Base-by-base conservation (phyloP, 2,329 filamentous ascomycete genomes). In the Colletotrichum falcatum region DNA sequence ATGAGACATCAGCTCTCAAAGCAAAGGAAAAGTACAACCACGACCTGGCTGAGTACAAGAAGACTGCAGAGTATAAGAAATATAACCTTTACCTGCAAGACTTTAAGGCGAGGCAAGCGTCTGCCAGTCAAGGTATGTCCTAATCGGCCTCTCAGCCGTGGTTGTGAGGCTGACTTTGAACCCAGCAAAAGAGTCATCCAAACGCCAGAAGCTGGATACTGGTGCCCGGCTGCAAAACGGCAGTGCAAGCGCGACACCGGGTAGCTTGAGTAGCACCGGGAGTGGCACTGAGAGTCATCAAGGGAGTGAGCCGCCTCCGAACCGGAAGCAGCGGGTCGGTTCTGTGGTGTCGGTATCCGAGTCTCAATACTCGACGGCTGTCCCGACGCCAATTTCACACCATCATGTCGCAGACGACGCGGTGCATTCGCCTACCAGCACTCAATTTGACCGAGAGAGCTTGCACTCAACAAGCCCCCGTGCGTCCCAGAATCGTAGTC, bases 11-110 rank as follows among this genome's bases (percentile, higher is more conserved):
- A 76, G 92, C 93, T 30, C 90, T 91, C 70, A 81, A 86, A 20
- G 91, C 91, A 33, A 95, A 95, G 80, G 92, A 95, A 74, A 91
- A 87, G 74, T 95, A 94, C 77, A 92, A 92, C 74, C 84, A 87
- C n/a, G 89, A 93, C 73, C 83, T 95, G 71, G 83, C 86, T 56
- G 88, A 92, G 74, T 95, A 95, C 79, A 95, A 95, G 78, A 94
- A 94, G 80, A 95, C 92, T 0, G 77, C 86, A 8, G 86, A 91
- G 60, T 94, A 90, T 77, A 87, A 85, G 66, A 87, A 89, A 61
- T 95, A 95, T 74, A 85, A 88, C 70, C 86, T 89, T 53, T 96
- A 96, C 77, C 82, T 95, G 28, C 86, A 89, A 39, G 92, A 95
- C 1, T 95, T 96, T 82, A 94, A 92, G 77, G 88, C 90, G 58